These are phyloP conservation scores for Solanum sitiens DNA, from an alignment of 257 asterid species.

Conservation along the genomic window DNA sequence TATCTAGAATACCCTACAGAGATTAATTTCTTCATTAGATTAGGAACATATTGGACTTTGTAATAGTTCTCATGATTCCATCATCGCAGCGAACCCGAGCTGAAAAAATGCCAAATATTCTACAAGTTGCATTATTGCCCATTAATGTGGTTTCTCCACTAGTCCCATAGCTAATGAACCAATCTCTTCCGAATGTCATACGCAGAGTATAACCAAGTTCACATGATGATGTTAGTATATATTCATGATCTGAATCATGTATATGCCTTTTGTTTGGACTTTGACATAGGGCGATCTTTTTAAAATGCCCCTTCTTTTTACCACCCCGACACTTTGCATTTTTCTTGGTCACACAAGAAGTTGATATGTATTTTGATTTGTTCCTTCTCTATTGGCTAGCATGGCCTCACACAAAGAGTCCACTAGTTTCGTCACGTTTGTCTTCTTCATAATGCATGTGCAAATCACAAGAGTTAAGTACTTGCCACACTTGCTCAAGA, in stretches of 20 bases:
- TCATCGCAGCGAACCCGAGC: background rate
- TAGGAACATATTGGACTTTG: background rate
- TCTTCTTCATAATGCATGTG: background rate
- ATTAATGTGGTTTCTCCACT: background rate
- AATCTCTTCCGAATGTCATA: background rate
- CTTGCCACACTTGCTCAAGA: background rate
- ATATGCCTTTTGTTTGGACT: background rate
- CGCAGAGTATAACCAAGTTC: background rate
- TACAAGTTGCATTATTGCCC: background rate
- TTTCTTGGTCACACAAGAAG: background rate
- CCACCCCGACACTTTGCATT: background rate
- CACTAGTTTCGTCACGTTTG: background rate
- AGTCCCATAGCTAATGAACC: background rate
- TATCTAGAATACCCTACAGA: background rate
- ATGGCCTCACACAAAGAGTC: background rate
- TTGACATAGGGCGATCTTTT: background rate
- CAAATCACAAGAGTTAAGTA: background rate
- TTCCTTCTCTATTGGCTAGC: background rate
- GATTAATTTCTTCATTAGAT: background rate
- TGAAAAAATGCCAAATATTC: background rate
- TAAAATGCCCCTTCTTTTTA: background rate
- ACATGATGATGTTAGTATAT: background rate
- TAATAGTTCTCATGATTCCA: background rate
- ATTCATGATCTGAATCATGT: too few species aligned
- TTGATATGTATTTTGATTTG: background rate